Percentiles rank a stretch among this genome's conserved stretches.
Conservation (phyloP, 2,329 filamentous ascomycete genomes). For the Fusarium devonianum region DNA sequence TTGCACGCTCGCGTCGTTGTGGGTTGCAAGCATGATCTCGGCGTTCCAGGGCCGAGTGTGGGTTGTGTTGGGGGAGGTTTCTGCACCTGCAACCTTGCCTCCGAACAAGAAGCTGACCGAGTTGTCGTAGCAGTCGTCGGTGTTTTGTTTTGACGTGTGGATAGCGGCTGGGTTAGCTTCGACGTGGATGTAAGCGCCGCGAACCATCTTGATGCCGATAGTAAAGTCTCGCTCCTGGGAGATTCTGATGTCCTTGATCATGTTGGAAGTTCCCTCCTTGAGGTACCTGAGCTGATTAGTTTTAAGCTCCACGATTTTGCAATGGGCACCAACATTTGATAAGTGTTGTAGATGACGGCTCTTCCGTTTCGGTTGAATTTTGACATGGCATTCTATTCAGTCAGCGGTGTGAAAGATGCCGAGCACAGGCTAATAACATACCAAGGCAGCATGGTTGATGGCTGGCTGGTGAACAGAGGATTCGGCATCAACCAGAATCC, state of each 20-base stretch:
- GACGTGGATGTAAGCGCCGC: constrained; percentile 9
- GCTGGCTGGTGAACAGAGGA: constrained; percentile 13
- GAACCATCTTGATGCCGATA: constrained; percentile 11
- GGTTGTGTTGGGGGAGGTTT: neutral
- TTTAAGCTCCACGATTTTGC: no score
- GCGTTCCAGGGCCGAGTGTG: constrained; percentile 8
- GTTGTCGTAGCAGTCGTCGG: constrained; percentile 11
- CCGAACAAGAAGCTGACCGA: constrained; percentile 9
- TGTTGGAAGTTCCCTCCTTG: constrained; percentile 7
- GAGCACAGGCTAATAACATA: no score
- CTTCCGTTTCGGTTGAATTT: constrained; percentile 3
- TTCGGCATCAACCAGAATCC: constrained; percentile 14
- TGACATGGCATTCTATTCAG: constrained; percentile 1
- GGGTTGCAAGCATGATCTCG: constrained; percentile 13
- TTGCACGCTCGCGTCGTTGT: constrained; percentile 8
- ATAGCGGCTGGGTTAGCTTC: constrained; percentile 1
- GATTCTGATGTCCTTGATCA: constrained; percentile 6
- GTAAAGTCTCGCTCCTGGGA: constrained; percentile 7
- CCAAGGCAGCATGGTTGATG: constrained; percentile 11
- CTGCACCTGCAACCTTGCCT: neutral
- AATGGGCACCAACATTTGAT: constrained; percentile 5
- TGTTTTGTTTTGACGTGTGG: constrained; percentile 5
- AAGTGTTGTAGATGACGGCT: constrained; percentile 17
- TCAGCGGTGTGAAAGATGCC: no score
- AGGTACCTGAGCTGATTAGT: constrained; percentile 7